Conservation (phyloP, 768 basidiomycete species). For the Psilocybe subaeruginosa region DNA sequence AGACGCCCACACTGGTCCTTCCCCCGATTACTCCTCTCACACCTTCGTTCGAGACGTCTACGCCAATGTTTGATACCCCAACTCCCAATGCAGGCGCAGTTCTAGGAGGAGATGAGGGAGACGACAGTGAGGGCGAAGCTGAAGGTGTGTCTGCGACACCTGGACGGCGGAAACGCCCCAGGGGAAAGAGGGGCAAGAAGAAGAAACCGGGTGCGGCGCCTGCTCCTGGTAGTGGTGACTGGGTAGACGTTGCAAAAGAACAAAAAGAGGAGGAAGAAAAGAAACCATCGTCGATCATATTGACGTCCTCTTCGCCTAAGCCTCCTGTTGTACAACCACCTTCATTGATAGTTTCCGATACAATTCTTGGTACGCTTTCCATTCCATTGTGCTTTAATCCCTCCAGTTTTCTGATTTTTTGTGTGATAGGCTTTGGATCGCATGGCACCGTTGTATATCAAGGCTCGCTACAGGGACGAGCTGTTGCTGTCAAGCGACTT, state of each 20-base stretch:
- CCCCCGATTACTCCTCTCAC: neutral
- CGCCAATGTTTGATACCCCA: neutral
- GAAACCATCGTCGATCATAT: slow-evolving; percentile 20
- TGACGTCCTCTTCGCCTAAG: slow-evolving; percentile 30
- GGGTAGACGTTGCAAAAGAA: slow-evolving; percentile 26
- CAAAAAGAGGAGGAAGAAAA: slow-evolving; percentile 33
- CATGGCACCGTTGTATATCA: slow-evolving; percentile 96
- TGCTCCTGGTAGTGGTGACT: slow-evolving; percentile 41
- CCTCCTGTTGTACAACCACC: slow-evolving; percentile 33
- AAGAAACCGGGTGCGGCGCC: slow-evolving; percentile 43
- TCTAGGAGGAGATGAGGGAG: slow-evolving; percentile 52
- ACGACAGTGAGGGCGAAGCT: slow-evolving; percentile 21
- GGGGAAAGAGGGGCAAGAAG: slow-evolving; percentile 59
- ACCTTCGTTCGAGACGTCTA: neutral
- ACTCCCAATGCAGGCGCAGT: slow-evolving; percentile 24
- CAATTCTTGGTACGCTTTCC: slow-evolving; percentile 62
- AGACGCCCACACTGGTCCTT: neutral
- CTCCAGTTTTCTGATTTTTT: slow-evolving; percentile 9
- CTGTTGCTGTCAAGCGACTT: slow-evolving; percentile 97
- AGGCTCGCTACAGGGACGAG: slow-evolving; percentile 94
- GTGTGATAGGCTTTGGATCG: slow-evolving; percentile 83
- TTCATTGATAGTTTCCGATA: slow-evolving; percentile 74
- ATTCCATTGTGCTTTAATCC: neutral
- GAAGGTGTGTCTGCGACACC: slow-evolving; percentile 31
- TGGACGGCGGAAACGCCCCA: slow-evolving; percentile 46